phyloP scores from a whole-genome alignment of 495 filamentous ascomycete species.

The Poronia punctata region DNA sequence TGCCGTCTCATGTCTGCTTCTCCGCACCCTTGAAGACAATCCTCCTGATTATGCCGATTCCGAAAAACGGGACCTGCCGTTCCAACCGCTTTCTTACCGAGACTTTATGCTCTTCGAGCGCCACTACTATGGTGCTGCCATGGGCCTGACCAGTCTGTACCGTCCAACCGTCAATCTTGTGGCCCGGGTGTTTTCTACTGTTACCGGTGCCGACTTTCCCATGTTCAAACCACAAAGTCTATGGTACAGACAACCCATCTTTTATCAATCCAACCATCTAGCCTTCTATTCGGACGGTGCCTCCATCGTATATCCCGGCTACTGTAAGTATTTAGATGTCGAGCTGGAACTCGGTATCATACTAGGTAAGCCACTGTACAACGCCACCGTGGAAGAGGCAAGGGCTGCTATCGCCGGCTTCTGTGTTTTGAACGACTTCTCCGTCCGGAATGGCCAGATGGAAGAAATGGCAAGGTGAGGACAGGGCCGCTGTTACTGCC shows the following conservation, averaged over 20 bases:
- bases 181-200: not conserved
- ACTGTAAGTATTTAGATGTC: constrained; percentile 10
- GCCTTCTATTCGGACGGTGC: constrained; percentile 10
- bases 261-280: constrained; percentile 12
- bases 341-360: constrained; percentile 11
- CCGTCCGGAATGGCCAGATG: constrained; percentile 10
- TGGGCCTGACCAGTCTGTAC: constrained; percentile 11
- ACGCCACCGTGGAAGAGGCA: constrained; percentile 7
- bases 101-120: constrained; percentile 14
- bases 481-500: not conserved
- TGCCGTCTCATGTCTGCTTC: not conserved
- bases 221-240: constrained; percentile 9
- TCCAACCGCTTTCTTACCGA: constrained; percentile 11
- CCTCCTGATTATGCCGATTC: constrained; percentile 1
- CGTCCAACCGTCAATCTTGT: not conserved
- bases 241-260: constrained; percentile 12
- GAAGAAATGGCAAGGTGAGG: constrained; percentile 12
- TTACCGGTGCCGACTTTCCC: constrained; percentile 9
- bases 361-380: constrained; percentile 9
- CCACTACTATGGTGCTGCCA: constrained; percentile 11
- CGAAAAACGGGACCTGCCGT: constrained; percentile 5
- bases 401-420: constrained; percentile 8
- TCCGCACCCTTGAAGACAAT: constrained; percentile 6
- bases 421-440: constrained; percentile 13
- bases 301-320: constrained; percentile 1